Conservation (phyloP, 148 eudicot genomes). For the Rhododendron griersonianum region DNA sequence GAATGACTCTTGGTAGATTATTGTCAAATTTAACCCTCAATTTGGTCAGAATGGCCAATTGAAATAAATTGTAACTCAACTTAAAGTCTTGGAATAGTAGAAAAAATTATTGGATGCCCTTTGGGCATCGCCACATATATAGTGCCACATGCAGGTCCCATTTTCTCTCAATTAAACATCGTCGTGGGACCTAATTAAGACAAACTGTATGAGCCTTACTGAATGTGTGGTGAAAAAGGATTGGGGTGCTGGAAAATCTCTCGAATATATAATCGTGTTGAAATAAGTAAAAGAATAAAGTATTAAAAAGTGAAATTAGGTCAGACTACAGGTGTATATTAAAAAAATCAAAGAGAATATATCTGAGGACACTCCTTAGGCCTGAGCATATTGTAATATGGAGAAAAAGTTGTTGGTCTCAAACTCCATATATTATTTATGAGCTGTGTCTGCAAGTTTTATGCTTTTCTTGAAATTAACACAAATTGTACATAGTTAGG, state of each 20-base stretch:
- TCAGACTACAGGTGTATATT: background rate
- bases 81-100: background rate
- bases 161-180: too few species aligned
- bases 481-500: background rate
- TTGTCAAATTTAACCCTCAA: background rate
- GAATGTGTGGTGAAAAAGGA: background rate
- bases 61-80: background rate
- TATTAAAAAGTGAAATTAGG: background rate
- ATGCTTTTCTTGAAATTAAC: background rate
- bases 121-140: background rate
- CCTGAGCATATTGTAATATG: background rate
- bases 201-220: too few species aligned
- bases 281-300: too few species aligned
- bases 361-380: background rate
- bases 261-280: background rate
- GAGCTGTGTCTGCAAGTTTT: background rate
- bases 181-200: too few species aligned
- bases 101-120: too few species aligned
- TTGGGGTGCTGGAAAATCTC: background rate
- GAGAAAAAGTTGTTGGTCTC: background rate
- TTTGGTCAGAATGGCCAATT: background rate
- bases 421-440: background rate
- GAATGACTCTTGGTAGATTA: background rate
- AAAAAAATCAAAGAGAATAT: background rate
- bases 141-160: background rate